Evolutionary conservation across 176 grass and related monocot genomes (phyloP), one percentile per base, ranked within the genome.

Genomic region (Elaeis guineensis): DNA sequence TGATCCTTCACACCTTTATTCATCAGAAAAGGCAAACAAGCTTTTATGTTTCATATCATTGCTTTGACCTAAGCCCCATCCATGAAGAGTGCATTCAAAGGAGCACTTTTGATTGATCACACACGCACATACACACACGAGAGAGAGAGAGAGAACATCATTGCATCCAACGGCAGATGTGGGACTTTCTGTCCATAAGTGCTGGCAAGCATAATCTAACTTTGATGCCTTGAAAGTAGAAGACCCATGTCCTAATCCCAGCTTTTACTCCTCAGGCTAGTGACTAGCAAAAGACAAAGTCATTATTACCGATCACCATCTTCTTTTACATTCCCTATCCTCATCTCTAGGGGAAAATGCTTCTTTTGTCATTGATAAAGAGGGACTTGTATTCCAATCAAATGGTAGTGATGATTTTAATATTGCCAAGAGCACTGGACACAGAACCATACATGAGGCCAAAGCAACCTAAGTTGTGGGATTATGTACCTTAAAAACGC

Each of bases 21-120:
- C 58, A 61, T 61, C 25, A 8, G 30, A 39, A 61, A 61, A 61
- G 35, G 35, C 35, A 44, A 44, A 14, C 5, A 44, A 61, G 26
- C 58, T 61, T 32, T 61, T 61, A 19, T 39, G 23, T 29, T 61
- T 26, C n/a, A 30, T 61, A 61, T 61, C 58, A 61, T 61, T 61
- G 24, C 58, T 61, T 61, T 39, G 58, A 61, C 26, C 28, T 9
- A 39, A 61, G 21, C 16, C 35, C 35, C 35, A 11, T 44, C 8
- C 35, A 44, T 44, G 35, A 44, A 44, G 29, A 12, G 58, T 35
- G 58, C 58, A 61, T 35, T 18, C 58, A 61, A 26, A 61, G 17
- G 58, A 61, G 29, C 39, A 12, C 7, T 56, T 56, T 56, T 44
- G 18, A 19, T 56, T 23, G 54, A 56, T 56, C 19, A 56, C 18